A percentile compares a stretch with the other conserved stretches of the same genome.
Conservation (phyloP, 2,329 filamentous ascomycete species). For the Aspergillus clavatus region DNA sequence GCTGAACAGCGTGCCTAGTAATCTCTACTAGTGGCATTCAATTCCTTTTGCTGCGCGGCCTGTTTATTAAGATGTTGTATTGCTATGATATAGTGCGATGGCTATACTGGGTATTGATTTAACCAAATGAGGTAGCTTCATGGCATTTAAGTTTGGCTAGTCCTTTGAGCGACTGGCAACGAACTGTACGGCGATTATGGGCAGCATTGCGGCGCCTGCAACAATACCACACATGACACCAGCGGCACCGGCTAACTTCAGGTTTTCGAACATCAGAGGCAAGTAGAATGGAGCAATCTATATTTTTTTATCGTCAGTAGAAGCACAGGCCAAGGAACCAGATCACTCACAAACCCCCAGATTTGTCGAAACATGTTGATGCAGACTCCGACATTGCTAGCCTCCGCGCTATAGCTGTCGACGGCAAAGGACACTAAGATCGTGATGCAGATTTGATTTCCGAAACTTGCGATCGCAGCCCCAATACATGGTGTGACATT, state of each 20-base stretch:
- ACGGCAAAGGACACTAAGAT: constrained; percentile 58
- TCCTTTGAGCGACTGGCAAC: constrained; percentile 5
- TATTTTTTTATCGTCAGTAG: too few species aligned
- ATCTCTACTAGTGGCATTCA: constrained; percentile 18
- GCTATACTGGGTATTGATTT: too few species aligned
- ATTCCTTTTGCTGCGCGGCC: not conserved
- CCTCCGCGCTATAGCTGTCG: constrained; percentile 52
- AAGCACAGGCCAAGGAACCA: too few species aligned
- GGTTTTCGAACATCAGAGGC: constrained; percentile 35
- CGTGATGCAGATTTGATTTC: constrained; percentile 59
- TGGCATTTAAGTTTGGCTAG: too few species aligned
- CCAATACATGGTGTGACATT: constrained; percentile 56
- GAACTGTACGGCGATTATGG: constrained; percentile 30
- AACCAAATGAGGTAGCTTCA: too few species aligned
- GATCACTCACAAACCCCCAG: constrained; percentile 50
- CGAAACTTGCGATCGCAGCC: constrained; percentile 48
- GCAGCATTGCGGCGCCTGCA: constrained; percentile 27
- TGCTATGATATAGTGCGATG: not conserved
- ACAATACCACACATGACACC: constrained; percentile 37
- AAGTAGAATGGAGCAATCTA: constrained; percentile 31
- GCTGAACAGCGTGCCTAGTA: constrained; percentile 31
- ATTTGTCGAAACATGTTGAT: constrained; percentile 53
- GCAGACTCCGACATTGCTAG: constrained; percentile 54
- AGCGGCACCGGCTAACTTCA: constrained; percentile 31
- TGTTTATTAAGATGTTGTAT: too few species aligned